A percentile compares a stretch with the other conserved stretches of the same genome.
Evolutionary conservation across 1,284 basidiomycete species (phyloP).

Genomic region (Sphaerobolus stellatus): DNA sequence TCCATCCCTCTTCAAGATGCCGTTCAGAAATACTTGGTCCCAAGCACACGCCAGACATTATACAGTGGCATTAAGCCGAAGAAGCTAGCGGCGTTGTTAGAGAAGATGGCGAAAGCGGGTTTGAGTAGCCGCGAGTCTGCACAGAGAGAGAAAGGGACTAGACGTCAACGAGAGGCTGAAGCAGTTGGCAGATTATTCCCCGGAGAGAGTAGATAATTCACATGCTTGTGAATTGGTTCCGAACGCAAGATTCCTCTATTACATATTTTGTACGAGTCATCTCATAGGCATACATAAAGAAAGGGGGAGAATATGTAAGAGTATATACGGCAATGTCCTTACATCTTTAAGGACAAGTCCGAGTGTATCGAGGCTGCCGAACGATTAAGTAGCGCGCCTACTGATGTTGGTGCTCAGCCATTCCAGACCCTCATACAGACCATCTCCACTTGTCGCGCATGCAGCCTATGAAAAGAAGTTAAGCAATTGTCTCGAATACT

Average conservation of each 20-base stretch:
- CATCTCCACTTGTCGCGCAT: conserved; percentile 98
- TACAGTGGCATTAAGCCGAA: conserved; percentile 75
- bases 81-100: conserved; percentile 71
- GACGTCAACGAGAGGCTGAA: conserved; percentile 78
- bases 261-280: neutral
- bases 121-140: conserved; percentile 56
- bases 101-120: conserved; percentile 76
- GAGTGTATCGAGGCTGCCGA: neutral
- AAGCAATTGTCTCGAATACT: neutral
- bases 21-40: conserved; percentile 78
- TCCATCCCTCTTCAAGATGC: conserved; percentile 73
- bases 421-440: conserved; percentile 98
- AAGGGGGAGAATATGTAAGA: neutral
- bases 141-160: conserved; percentile 64
- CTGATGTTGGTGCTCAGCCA: conserved; percentile 92
- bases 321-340: too few relatives aligned
- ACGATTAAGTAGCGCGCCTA: conserved; percentile 47
- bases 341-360: too few relatives aligned
- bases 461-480: conserved; percentile 63
- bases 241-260: neutral
- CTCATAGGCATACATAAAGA: neutral
- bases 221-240: neutral
- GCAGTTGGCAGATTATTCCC: conserved; percentile 67
- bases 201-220: conserved; percentile 50
- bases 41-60: conserved; percentile 68